Base-by-base conservation (phyloP, 176 grass and related monocot species). In the Eremochloa ophiuroides region DNA sequence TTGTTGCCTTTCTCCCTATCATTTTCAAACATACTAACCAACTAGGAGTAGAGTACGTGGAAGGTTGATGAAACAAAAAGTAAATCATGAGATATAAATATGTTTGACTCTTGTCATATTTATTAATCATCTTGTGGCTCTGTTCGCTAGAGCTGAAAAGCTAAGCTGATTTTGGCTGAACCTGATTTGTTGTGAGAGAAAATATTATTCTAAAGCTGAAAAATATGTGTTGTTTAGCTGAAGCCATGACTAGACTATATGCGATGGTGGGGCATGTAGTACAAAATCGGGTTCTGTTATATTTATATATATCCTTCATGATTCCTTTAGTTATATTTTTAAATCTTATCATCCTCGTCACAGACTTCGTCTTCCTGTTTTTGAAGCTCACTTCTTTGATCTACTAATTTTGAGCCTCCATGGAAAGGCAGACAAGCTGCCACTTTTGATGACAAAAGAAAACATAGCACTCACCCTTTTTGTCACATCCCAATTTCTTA, bases 401-500 rank as follows among this genome's bases (percentile, higher is more conserved):
- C 67, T 9, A 13, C 0, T 14, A n/a, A n/a, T 31, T 16, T 3
- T 38, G 14, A 6, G 34, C 14, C 42, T 63, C 8, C 41, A 34
- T 26, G 64, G 31, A 80, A 74, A 29, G 15, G n/a, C 0, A 40
- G 42, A 23, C 71, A 53, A 82, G 65, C 73, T 64, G 40, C 46
- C 20, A 35, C 35, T 63, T 77, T 7, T 7, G 65, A 41, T 72
- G 65, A 35, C 33, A 23, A 69, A 27, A 68, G 62, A 59, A 14
- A 72, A 16, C 8, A 27, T 11, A 62, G 16, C 62, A 61, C 62
- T 16, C 34, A 35, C 34, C 34, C 34, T 41, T 77, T 23, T 78
- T 73, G 27, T 64, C 79, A 77, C 65, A 22, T 35, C 53, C 2
- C 30, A 63, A 62, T 77, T 77, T 82, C 55, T 70, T 82, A 70